These are phyloP conservation scores for Debaryomyces subglobosus DNA, from an alignment of 1,139 yeast species.

Conservation along the genomic window DNA sequence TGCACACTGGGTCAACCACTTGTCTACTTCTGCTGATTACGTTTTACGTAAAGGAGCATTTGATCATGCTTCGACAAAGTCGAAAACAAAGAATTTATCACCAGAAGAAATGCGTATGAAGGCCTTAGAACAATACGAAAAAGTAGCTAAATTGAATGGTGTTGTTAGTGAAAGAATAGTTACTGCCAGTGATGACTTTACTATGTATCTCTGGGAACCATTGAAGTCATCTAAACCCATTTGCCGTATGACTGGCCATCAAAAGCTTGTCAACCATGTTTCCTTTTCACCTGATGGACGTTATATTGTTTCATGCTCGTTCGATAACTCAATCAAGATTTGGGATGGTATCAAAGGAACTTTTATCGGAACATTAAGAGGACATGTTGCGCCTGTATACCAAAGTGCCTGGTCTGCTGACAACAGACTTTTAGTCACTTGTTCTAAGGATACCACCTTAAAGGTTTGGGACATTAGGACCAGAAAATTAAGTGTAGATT, in stretches of 20 bases:
- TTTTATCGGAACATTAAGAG: constrained; percentile 86
- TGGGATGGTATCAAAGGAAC: constrained; percentile 97
- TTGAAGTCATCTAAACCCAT: constrained; percentile 77
- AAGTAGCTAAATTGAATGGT: constrained; percentile 76
- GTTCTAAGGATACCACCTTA: constrained; percentile 94
- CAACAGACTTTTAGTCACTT: constrained; percentile 84
- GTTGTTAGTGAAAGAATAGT: constrained; percentile 76
- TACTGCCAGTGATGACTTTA: constrained; percentile 95
- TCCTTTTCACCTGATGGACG: constrained; percentile 96
- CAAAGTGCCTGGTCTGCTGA: constrained; percentile 99
- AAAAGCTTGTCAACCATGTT: constrained; percentile 93
- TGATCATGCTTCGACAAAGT: constrained; percentile 29
- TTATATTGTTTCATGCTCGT: constrained; percentile 86
- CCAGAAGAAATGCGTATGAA: constrained; percentile 37
- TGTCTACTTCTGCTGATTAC: constrained; percentile 88
- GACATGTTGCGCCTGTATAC: constrained; percentile 97
- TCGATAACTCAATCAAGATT: constrained; percentile 89
- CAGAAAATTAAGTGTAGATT: constrained; percentile 78
- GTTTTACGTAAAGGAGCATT: constrained; percentile 70
- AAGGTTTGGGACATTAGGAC: constrained; percentile 97
- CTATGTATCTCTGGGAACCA: constrained; percentile 98
- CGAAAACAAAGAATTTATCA: constrained; percentile 24
- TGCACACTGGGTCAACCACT: constrained; percentile 98
- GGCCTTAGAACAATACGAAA: constrained; percentile 63
- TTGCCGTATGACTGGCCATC: constrained; percentile 96